Percentiles rank a stretch among this genome's conserved stretches.
These are phyloP conservation scores for Hondaea fermentalgiana DNA, from an alignment of 108 stramenopile genomes.

Conservation along the genomic window DNA sequence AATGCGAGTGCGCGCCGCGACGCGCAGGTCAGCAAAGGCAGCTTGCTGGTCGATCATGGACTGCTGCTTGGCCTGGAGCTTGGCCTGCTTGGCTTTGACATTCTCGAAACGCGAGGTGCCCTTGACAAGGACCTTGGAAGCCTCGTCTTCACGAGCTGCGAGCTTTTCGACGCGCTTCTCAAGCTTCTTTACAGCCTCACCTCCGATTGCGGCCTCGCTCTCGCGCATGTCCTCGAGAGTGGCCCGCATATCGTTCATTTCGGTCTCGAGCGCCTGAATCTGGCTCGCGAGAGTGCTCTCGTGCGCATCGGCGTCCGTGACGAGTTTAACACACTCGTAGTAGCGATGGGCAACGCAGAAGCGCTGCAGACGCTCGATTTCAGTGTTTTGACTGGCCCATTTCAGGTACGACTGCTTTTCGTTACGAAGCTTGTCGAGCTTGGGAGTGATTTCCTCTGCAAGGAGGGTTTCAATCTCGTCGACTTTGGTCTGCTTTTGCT, in stretches of 20 bases:
- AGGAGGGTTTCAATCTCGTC: slow-evolving; percentile 88
- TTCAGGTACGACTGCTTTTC: slow-evolving; percentile 86
- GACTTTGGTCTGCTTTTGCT: slow-evolving; percentile 94
- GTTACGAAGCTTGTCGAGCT: slow-evolving; percentile 80
- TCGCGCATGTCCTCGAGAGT: not conserved
- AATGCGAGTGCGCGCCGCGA: slow-evolving; percentile 20
- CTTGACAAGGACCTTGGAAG: slow-evolving; percentile 86
- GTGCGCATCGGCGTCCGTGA: slow-evolving; percentile 42
- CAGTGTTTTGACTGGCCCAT: slow-evolving; percentile 86
- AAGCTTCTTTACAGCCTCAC: slow-evolving; percentile 57
- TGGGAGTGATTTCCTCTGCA: slow-evolving; percentile 91
- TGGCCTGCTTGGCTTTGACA: slow-evolving; percentile 53
- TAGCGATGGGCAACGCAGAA: slow-evolving; percentile 85
- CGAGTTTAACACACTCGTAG: slow-evolving; percentile 16
- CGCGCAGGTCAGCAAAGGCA: not conserved
- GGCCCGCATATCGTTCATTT: slow-evolving; percentile 54
- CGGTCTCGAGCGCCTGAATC: slow-evolving; percentile 36
- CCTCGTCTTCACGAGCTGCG: slow-evolving; percentile 61
- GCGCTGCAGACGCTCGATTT: slow-evolving; percentile 82
- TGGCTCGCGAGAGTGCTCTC: slow-evolving; percentile 34
- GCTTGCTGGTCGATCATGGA: not conserved
- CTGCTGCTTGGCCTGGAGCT: slow-evolving; percentile 57
- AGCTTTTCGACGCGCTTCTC: slow-evolving; percentile 45
- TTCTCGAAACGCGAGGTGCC: slow-evolving; percentile 69
- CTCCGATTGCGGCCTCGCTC: not conserved